Evolutionary conservation across 495 filamentous ascomycete species (phyloP).

Genomic region (Glutinoglossum americanum): DNA sequence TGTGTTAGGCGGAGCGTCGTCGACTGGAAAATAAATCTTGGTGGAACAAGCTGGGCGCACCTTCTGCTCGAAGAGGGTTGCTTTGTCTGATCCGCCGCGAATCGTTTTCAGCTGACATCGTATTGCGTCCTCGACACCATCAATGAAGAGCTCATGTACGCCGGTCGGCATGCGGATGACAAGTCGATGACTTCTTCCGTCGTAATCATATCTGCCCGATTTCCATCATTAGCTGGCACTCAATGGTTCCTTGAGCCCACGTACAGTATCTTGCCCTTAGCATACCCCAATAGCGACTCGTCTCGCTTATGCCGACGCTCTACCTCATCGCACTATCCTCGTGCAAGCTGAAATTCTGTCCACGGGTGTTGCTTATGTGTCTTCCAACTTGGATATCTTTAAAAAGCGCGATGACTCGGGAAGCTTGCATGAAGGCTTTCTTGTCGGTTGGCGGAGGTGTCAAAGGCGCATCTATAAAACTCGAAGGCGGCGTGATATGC

Average conservation of each 20-base stretch:
- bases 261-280: constrained; percentile 11
- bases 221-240: neutral
- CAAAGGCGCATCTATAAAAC: too few species aligned
- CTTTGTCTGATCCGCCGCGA: neutral
- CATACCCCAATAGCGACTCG: constrained; percentile 6
- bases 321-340: constrained; percentile 10
- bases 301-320: constrained; percentile 8
- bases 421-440: constrained; percentile 5
- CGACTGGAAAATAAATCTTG: constrained; percentile 5
- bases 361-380: neutral
- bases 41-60: constrained; percentile 5
- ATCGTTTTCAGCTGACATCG: constrained; percentile 1
- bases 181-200: constrained; percentile 6
- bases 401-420: constrained; percentile 10
- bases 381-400: constrained; percentile 7
- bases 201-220: constrained; percentile 10
- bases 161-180: constrained; percentile 11
- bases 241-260: constrained; percentile 2
- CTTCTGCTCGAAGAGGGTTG: constrained; percentile 8
- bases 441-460: too few species aligned
- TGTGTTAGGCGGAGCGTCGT: neutral
- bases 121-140: too few species aligned
- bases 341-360: neutral
- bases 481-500: too few species aligned
- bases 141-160: too few species aligned